These are phyloP conservation scores for Lentithecium fluviatile DNA, from an alignment of 495 filamentous ascomycete genomes.

Conservation along the genomic window DNA sequence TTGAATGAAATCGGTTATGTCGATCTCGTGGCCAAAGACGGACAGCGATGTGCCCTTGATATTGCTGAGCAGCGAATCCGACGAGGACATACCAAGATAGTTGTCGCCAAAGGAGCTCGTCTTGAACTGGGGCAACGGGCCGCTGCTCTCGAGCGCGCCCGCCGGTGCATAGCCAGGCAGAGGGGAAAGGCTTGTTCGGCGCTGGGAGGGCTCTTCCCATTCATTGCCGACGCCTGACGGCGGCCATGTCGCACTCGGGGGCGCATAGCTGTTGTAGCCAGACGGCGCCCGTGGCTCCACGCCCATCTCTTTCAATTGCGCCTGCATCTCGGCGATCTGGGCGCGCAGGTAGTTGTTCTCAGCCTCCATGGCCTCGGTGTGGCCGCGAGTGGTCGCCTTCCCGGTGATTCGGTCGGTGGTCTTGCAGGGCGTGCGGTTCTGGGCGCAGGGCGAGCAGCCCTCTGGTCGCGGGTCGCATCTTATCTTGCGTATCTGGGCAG, in stretches of 20 bases:
- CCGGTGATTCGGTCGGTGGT: slow-evolving; percentile 88
- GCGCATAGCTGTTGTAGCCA: slow-evolving; percentile 10
- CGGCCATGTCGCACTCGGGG: slow-evolving; percentile 11
- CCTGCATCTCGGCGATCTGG: slow-evolving; percentile 39
- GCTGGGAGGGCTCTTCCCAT: slow-evolving; percentile 6
- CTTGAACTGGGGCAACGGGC: slow-evolving; percentile 51
- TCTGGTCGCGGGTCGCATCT: slow-evolving; percentile 71
- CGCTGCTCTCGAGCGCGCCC: slow-evolving; percentile 11
- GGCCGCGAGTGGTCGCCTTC: slow-evolving; percentile 72
- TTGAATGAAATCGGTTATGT: slow-evolving; percentile 68
- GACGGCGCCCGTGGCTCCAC: slow-evolving; percentile 32
- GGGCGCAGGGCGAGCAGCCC: slow-evolving; percentile 73
- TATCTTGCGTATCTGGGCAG: slow-evolving; percentile 71
- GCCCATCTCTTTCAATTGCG: slow-evolving; percentile 41
- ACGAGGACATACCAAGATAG: slow-evolving; percentile 68
- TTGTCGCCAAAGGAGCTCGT: slow-evolving; percentile 60
- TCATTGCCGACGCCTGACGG: slow-evolving; percentile 7
- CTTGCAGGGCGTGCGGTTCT: slow-evolving; percentile 68
- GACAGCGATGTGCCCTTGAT: slow-evolving; percentile 72
- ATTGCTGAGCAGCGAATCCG: slow-evolving; percentile 64
- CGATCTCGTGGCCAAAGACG: slow-evolving; percentile 73
- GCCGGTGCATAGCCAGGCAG: slow-evolving; percentile 16
- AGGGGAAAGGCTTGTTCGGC: slow-evolving; percentile 23
- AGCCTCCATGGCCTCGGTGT: slow-evolving; percentile 57
- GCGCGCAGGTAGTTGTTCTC: slow-evolving; percentile 43